Base-by-base conservation (phyloP, 1,139 yeast species). In the Suhomyces bokatorum region DNA sequence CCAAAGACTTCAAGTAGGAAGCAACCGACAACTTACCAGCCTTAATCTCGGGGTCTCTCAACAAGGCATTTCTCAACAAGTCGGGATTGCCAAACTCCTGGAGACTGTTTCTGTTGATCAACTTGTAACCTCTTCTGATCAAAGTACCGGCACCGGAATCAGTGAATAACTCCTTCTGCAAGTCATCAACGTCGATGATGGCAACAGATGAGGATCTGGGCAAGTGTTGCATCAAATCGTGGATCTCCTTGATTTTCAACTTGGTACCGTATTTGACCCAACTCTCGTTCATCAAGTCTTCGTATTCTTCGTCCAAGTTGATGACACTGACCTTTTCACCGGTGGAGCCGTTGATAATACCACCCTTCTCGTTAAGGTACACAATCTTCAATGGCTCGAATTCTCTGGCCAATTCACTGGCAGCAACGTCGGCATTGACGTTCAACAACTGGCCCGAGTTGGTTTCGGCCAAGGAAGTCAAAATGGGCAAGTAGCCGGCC, bases 241-340 rank as follows among this genome's bases (percentile, higher is more conserved):
- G 93, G 66, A 93, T 93, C 70, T 95, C 98, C 67, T 87, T 90
- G 64, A 93, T 90, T 75, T 93, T 93, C 67, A 93, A 79, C 71
- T 93, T 93, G 51, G 99, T 93, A 56, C 99, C 99, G 66, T 93
- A 93, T 67, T 93, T 93, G 56, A 93, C 99, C 99, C 99, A 93
- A 35, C 95, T 81, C 69, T 95, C 89, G 64, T 89, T 87, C 83
- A 93, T 75, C 58, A 93, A 75, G 46, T 80, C 87, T 35, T 91
- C 97, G 62, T 87, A 93, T 70, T 93, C 99, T 72, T 93, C 98
- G 63, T 93, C 99, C 60, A 93, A 78, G 65, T 93, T 93, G 66
- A 93, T 95, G 45, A 80, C 85, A 43, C 95, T 85, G 51, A 93
- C 83, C 64, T 87, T 90, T 64, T 91, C 96, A 40, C 95, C 93